A percentile compares a stretch with the other conserved stretches of the same genome.
Conservation (phyloP, 208 protist species). For the Trypanosoma mega region DNA sequence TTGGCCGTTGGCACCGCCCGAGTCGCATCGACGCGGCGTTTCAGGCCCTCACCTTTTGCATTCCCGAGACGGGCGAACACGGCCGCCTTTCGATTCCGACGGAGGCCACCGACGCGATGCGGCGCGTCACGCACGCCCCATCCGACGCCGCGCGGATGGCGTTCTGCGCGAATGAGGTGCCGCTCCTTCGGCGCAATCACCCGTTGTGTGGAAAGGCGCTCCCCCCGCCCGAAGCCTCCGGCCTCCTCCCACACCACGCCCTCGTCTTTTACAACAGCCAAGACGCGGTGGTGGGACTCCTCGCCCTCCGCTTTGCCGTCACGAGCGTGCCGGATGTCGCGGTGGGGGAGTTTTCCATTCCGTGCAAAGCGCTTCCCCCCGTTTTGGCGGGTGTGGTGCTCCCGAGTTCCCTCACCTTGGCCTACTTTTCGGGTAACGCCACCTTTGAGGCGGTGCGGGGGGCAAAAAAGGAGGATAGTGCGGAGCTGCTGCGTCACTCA, state of each 20-base stretch:
- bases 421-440: slow-evolving; percentile 35
- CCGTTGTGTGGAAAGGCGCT: slow-evolving; percentile 3
- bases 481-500: slow-evolving; percentile 12
- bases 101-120: slow-evolving; percentile 17
- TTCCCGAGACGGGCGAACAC: slow-evolving; percentile 58
- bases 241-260: slow-evolving; percentile 69
- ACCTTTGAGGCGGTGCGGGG: slow-evolving; percentile 8
- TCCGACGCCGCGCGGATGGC: slow-evolving; percentile 35
- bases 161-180: slow-evolving; percentile 64
- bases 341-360: slow-evolving; percentile 37
- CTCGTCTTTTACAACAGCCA: slow-evolving; percentile 63
- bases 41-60: slow-evolving; percentile 65
- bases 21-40: slow-evolving; percentile 50
- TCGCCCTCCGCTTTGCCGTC: slow-evolving; percentile 45
- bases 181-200: slow-evolving; percentile 68
- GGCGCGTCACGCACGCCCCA: slow-evolving; percentile 32
- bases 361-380: slow-evolving; percentile 19
- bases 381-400: slow-evolving; percentile 12
- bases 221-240: background rate
- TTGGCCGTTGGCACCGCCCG: slow-evolving; percentile 39
- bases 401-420: slow-evolving; percentile 28
- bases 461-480: background rate
- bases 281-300: slow-evolving; percentile 37
- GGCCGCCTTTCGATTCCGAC: slow-evolving; percentile 53
- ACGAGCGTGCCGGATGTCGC: slow-evolving; percentile 27